phyloP scores from a whole-genome alignment of 257 asterid species.

The Nicotiana sylvestris region DNA sequence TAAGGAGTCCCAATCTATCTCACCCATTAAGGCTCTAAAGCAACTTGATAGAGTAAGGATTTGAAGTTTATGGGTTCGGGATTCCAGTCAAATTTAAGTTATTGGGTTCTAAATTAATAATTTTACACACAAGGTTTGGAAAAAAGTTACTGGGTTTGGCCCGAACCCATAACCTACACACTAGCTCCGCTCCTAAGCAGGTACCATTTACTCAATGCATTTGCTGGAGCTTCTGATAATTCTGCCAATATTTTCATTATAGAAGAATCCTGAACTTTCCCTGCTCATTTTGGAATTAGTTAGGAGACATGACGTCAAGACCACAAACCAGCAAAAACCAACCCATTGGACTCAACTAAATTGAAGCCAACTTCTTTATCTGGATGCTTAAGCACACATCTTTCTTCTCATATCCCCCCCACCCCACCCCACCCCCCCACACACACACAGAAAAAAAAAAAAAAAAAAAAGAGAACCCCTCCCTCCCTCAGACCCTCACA shows the following conservation, averaged over 20 bases:
- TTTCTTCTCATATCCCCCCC: not conserved
- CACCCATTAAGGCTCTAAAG: not conserved
- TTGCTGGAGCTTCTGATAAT: not conserved
- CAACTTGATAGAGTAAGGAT: no score
- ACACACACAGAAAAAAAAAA: no score
- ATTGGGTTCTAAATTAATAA: no score
- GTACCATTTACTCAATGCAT: not conserved
- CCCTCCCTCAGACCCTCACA: not conserved
- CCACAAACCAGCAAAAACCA: constrained; percentile 1
- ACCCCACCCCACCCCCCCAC: not conserved
- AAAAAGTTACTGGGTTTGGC: no score
- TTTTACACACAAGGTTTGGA: no score
- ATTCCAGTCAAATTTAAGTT: no score
- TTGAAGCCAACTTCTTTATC: not conserved
- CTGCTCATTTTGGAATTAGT: not conserved
- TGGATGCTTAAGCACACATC: not conserved
- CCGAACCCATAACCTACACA: no score
- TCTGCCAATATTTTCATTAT: not conserved
- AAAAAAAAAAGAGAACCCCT: no score
- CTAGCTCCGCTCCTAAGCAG: not conserved
- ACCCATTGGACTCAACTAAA: not conserved
- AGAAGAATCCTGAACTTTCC: not conserved
- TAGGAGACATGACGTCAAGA: not conserved
- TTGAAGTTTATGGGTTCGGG: no score
- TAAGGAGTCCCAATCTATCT: not conserved